Conservation (phyloP, 805 yeast species). For the Myxozyma neglecta region DNA sequence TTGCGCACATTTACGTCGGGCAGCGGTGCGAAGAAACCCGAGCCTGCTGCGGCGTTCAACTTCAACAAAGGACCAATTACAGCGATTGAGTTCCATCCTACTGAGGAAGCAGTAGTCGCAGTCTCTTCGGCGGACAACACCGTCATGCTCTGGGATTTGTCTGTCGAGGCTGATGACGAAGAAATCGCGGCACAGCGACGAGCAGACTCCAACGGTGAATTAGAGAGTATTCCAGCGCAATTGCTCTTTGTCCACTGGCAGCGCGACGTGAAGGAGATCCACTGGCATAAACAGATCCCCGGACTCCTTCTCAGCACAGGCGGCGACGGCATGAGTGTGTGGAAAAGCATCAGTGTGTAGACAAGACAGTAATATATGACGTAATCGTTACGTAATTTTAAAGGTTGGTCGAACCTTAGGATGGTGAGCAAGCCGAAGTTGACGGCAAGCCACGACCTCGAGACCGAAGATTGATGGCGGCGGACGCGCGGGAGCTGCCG, state of each 20-base stretch:
- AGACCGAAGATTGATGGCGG: background rate
- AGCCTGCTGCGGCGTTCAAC: conserved; percentile 91
- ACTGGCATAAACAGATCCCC: conserved; percentile 97
- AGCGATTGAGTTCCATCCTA: conserved; percentile 89
- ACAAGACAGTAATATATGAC: background rate
- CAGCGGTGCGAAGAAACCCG: conserved; percentile 42
- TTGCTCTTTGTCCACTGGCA: conserved; percentile 97
- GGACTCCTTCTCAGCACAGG: conserved; percentile 95
- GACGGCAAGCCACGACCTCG: conserved; percentile 48
- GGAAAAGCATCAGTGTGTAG: conserved; percentile 91
- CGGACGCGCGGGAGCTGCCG: conserved; percentile 2
- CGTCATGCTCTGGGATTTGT: conserved; percentile 95
- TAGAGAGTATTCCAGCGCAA: conserved; percentile 92
- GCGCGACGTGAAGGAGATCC: conserved; percentile 92
- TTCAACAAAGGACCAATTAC: conserved; percentile 95
- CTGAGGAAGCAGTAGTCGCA: conserved; percentile 92
- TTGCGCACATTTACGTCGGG: conserved; percentile 71
- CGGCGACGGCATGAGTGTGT: conserved; percentile 86
- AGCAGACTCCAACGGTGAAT: conserved; percentile 62
- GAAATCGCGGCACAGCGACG: conserved; percentile 84
- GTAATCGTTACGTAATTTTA: background rate
- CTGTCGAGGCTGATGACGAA: conserved; percentile 98
- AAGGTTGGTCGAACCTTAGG: background rate
- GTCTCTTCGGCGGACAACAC: conserved; percentile 96
- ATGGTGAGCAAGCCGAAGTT: background rate